phyloP scores from a whole-genome alignment of 148 eudicot genomes.

The Chenopodium berlandieri region DNA sequence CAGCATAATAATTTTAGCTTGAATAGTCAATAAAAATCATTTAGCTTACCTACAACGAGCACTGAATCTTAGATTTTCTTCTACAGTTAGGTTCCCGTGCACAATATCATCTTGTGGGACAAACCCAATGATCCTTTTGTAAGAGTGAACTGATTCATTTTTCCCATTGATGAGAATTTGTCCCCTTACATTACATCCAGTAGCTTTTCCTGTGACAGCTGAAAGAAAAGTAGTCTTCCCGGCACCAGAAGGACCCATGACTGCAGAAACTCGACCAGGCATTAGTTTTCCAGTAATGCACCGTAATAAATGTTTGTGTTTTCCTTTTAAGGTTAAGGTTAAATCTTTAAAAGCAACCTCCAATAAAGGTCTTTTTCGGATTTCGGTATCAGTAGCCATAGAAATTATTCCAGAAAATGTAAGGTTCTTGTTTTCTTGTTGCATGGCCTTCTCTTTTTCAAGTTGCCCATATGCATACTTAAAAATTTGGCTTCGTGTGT shows the following conservation, averaged over 20 bases:
- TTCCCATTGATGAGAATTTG: constrained; percentile 66
- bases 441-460: constrained; percentile 88
- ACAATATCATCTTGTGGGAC: constrained; percentile 96
- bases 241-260: constrained; percentile 94
- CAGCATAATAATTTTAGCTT: too few relatives aligned
- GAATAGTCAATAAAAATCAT: background rate
- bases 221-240: constrained; percentile 88
- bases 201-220: constrained; percentile 62
- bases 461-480: constrained; percentile 86
- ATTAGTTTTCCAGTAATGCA: constrained; percentile 67
- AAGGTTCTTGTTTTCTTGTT: constrained; percentile 52
- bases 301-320: constrained; percentile 60
- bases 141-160: constrained; percentile 57
- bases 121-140: constrained; percentile 71
- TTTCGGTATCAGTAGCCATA: constrained; percentile 63
- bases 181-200: constrained; percentile 60
- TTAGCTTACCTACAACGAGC: constrained; percentile 73
- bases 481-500: constrained; percentile 76
- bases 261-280: constrained; percentile 85
- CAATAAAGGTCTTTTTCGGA: constrained; percentile 55
- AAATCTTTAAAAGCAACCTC: constrained; percentile 78
- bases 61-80: constrained; percentile 81
- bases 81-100: constrained; percentile 82
- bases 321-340: constrained; percentile 67
- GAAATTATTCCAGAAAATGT: constrained; percentile 77